Evolutionary conservation across 495 filamentous ascomycete species (phyloP).

Genomic region (Xylaria flabelliformis): DNA sequence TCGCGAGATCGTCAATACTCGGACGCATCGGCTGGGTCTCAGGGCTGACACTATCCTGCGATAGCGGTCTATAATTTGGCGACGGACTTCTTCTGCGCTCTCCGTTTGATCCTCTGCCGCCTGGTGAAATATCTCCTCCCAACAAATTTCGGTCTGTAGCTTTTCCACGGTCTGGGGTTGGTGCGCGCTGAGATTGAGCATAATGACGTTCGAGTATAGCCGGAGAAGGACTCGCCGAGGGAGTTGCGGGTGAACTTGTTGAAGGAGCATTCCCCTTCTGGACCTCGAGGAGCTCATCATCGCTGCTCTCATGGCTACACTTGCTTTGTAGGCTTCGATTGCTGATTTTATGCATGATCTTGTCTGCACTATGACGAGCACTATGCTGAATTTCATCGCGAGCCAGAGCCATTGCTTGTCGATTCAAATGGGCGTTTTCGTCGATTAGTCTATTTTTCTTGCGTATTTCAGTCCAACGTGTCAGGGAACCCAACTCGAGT

Average conservation of each 20-base stretch:
- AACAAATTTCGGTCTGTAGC: slow-evolving; percentile 46
- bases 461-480: slow-evolving; percentile 73
- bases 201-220: slow-evolving; percentile 33
- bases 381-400: slow-evolving; percentile 40
- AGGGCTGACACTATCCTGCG: slow-evolving; percentile 27
- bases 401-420: slow-evolving; percentile 46
- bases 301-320: slow-evolving; percentile 38
- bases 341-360: slow-evolving; percentile 45
- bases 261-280: background rate
- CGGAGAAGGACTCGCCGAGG: slow-evolving; percentile 33
- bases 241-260: background rate
- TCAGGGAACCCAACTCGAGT: slow-evolving; percentile 68
- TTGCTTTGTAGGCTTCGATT: slow-evolving; percentile 43
- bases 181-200: slow-evolving; percentile 28
- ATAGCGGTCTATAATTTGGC: slow-evolving; percentile 32
- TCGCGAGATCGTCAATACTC: slow-evolving; percentile 32
- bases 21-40: slow-evolving; percentile 13
- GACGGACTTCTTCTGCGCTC: slow-evolving; percentile 27
- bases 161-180: slow-evolving; percentile 37
- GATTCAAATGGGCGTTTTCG: slow-evolving; percentile 47
- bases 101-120: slow-evolving; percentile 25
- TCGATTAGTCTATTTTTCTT: slow-evolving; percentile 67
- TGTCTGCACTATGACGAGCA: slow-evolving; percentile 27
- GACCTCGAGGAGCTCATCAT: slow-evolving; percentile 23
- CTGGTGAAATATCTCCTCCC: slow-evolving; percentile 25